Evolutionary conservation across 2,329 filamentous ascomycete species (phyloP), one percentile per base, ranked within the genome.

Genomic region (Pseudogymnoascus verrucosus): DNA sequence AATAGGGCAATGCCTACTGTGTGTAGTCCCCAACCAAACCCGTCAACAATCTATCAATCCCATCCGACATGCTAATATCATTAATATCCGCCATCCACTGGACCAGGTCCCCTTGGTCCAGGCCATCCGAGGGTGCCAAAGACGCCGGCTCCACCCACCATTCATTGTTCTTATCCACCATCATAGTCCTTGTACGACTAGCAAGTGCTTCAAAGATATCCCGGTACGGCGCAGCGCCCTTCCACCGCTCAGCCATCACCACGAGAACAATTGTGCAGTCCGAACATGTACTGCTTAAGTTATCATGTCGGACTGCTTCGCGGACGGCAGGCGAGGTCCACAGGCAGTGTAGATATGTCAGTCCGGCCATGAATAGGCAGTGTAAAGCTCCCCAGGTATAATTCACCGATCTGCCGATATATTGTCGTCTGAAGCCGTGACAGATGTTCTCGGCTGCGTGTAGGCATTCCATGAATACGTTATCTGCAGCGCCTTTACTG

Each of bases 331-430:
- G 51, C 2, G 70, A 72, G 16, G 65, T 69, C 74, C 73, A 75
- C 3, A 76, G 69, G 57, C 74, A 76, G 64, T 76, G 71, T 2
- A 74, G 67, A 64, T 71, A 72, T 11, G 69, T 71, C 62, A 72
- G 54, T 23, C 70, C 70, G 0, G 65, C 70, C 1, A 72, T 65
- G 57, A 71, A 72, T 14, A 72, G 60, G 5, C 31, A 26, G 54
- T 71, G 68, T 2, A 72, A 60, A 0, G 66, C 57, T 5, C 60
- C 62, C 70, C 70, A 72, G 3, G 70, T 71, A 62, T 65, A 67
- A 10, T 40, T 68, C 3, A 64, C 42, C 4, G 60, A 39, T 19
- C 34, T 65, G 11, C 66, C 66, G 21, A 69, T 21, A 28, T 62
- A 70, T 21, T 63, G 66, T 42, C 68, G 60, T 2, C 63, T 28